phyloP scores from a whole-genome alignment of 768 basidiomycete genomes.

The Calocera cornea region DNA sequence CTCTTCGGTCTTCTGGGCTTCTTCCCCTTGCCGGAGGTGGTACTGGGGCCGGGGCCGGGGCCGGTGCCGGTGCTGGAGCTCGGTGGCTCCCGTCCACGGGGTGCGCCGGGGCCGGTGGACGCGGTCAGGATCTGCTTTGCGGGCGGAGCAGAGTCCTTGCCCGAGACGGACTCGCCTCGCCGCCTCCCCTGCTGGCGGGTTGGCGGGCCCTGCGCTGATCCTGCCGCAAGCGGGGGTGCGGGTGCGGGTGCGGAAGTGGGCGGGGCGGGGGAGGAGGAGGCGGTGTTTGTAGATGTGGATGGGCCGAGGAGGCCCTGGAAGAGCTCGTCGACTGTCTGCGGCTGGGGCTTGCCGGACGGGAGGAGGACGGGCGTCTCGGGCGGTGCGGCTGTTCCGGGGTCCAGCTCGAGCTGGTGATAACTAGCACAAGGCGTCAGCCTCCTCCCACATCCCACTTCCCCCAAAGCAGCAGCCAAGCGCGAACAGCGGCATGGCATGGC shows the following conservation, averaged over 20 bases:
- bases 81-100: neutral
- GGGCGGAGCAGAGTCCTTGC: neutral
- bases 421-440: neutral
- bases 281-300: neutral
- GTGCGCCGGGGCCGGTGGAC: neutral
- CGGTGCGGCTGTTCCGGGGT: neutral
- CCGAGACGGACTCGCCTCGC: neutral
- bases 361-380: neutral
- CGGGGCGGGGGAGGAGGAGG: neutral
- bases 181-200: neutral
- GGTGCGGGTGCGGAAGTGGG: neutral
- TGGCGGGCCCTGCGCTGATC: neutral
- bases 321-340: neutral
- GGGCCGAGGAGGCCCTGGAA: neutral
- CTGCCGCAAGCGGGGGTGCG: neutral
- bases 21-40: neutral
- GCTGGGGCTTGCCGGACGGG: neutral
- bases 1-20: neutral
- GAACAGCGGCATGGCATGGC: neutral
- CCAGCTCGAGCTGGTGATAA: neutral
- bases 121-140: neutral
- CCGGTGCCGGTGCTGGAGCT: neutral
- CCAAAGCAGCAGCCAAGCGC: neutral
- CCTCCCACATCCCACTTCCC: neutral
- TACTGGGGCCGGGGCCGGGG: neutral